A percentile compares a stretch with the other conserved stretches of the same genome.
Evolutionary conservation across 2,329 filamentous ascomycete genomes (phyloP).

Genomic region (Botrytis porri): DNA sequence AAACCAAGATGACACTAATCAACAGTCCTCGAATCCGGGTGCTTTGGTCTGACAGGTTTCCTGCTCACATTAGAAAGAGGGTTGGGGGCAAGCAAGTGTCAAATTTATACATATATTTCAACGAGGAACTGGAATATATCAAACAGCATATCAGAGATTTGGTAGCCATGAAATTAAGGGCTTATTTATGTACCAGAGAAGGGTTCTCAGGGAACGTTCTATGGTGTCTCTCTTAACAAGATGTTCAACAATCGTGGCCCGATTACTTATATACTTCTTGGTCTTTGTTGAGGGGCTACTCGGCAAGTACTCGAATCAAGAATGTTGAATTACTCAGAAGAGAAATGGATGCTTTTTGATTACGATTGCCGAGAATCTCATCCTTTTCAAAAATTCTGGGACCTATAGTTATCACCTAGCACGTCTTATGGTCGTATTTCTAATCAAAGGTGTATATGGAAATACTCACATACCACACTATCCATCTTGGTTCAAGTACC

Average conservation of each 20-base stretch:
- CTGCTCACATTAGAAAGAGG: neutral
- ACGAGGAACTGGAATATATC: neutral
- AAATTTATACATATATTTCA: neutral
- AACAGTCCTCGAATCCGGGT: neutral
- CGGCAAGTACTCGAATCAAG: neutral
- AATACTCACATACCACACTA: neutral
- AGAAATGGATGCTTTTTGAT: neutral
- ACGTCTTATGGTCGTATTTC: neutral
- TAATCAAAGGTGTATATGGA: neutral
- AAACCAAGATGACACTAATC: neutral
- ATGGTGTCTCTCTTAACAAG: neutral
- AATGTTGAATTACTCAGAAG: neutral
- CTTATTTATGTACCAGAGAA: neutral
- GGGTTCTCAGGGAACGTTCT: neutral
- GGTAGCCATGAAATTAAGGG: neutral
- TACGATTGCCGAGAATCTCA: neutral
- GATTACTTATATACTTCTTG: neutral
- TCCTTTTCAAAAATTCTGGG: too few relatives aligned
- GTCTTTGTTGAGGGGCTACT: neutral
- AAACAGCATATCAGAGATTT: neutral
- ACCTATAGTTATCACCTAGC: too few relatives aligned
- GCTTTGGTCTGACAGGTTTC: accelerated
- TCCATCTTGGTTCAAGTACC: neutral
- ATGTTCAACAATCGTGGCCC: neutral
- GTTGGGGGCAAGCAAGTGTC: neutral